Base-by-base conservation (phyloP, 2,329 filamentous ascomycete genomes). In the Fusarium secorum region DNA sequence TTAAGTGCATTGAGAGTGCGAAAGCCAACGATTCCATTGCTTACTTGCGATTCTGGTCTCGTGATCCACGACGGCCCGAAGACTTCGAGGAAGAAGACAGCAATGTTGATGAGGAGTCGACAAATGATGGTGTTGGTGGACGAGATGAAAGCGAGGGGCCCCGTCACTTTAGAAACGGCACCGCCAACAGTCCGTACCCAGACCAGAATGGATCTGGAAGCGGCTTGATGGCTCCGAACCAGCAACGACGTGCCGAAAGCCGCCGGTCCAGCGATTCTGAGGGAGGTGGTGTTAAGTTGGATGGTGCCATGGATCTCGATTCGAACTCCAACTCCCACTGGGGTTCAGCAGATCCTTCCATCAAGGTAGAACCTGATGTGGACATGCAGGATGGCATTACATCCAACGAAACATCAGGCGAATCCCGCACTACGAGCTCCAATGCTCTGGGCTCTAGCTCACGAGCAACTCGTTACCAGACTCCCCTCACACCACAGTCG, bases 1-100 rank as follows among this genome's bases (percentile, higher is more conserved):
- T 95, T 36, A 88, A 89, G 68, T 95, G 92, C 74, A 81, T 97
- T 35, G 94, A 97, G 79, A 92, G 91, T 71, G 93, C 94, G 26
- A 97, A 97, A 78, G 91, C 91, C 32, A 97, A 97, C 75, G 93
- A 97, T 78, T 97, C 94, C 4, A 96, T 97, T 75, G 93, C 94
- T 4, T 97, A 97, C 75, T 84, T 97, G 64, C 91, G 94, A 22
- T 97, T 97, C 79, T 93, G 90, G 87, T 95, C 92, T 76, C 87
- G 92, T 57, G 91, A 96, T 77, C 93, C 93, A 22, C 85, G 91
- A 33, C 83, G 86, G 60, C 85, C 85, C 32, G 85, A 87, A 59
- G 85, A 88, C 54, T 81, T 85, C 15, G 78, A 82, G 42, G 78
- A 79, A 22, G 80, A 84, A 14, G 79, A 81, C 15, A 81, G 80